Evolutionary conservation across 75 land plant species (phyloP).

Genomic region (Sequoiadendron giganteum): DNA sequence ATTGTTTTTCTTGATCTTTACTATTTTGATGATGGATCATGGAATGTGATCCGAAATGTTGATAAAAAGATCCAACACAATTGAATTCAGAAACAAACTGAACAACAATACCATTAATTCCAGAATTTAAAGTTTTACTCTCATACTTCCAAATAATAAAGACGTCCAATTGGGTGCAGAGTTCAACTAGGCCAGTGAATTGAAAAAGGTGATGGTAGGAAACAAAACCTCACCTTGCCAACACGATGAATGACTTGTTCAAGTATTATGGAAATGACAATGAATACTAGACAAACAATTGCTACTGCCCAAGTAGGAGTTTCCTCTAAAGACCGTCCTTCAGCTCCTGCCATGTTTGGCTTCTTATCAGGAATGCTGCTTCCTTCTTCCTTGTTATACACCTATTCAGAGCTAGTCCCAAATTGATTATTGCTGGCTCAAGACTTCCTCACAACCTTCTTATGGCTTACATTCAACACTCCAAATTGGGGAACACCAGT

Average conservation of each 20-base stretch:
- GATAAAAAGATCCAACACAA: too few species aligned
- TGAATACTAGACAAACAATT: slow-evolving; percentile 52
- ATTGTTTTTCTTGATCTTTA: too few species aligned
- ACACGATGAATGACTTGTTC: slow-evolving; percentile 50
- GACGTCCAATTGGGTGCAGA: neutral
- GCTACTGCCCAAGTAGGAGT: slow-evolving; percentile 85
- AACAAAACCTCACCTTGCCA: slow-evolving; percentile 37
- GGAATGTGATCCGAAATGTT: too few species aligned
- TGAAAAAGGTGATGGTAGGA: neutral
- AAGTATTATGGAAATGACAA: slow-evolving; percentile 48
- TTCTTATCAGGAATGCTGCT: neutral
- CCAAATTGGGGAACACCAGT: too few species aligned
- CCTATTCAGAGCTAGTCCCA: neutral
- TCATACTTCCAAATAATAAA: neutral
- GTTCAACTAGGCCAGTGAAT: neutral
- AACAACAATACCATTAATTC: too few species aligned
- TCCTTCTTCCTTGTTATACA: too few species aligned
- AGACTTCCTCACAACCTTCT: neutral
- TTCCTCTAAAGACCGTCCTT: slow-evolving; percentile 30
- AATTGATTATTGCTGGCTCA: too few species aligned
- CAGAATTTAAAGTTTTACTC: neutral
- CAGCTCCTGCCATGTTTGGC: slow-evolving; percentile 23
- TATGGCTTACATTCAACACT: neutral
- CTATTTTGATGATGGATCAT: too few species aligned
- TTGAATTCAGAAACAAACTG: too few species aligned